These are phyloP conservation scores for Endoconidiophora polonica DNA, from an alignment of 2,329 filamentous ascomycete species.

Conservation along the genomic window DNA sequence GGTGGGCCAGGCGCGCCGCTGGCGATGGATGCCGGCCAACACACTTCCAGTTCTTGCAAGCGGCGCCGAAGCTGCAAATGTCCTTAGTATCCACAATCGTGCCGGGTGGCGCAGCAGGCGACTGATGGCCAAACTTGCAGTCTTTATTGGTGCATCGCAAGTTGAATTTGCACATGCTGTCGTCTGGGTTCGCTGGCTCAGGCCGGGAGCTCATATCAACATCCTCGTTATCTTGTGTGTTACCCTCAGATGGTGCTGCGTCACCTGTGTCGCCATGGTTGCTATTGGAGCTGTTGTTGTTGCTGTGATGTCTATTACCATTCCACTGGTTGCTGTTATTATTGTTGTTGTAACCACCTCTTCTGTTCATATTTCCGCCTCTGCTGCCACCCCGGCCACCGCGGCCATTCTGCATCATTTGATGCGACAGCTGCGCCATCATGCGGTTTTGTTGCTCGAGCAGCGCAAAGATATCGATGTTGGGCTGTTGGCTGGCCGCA, in stretches of 20 bases:
- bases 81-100: constrained; percentile 64
- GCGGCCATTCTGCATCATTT: constrained; percentile 30
- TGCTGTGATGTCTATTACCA: constrained; percentile 11
- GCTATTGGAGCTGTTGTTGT: constrained; percentile 17
- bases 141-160: constrained; percentile 73
- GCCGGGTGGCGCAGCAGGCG: constrained; percentile 68
- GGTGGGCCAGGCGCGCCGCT: constrained; percentile 59
- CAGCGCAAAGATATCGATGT: constrained; percentile 50
- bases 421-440: constrained; percentile 59
- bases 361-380: constrained; percentile 36
- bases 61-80: constrained; percentile 67
- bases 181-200: constrained; percentile 40
- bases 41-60: constrained; percentile 94
- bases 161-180: constrained; percentile 78
- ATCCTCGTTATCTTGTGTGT: constrained; percentile 33
- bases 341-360: constrained; percentile 24
- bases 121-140: constrained; percentile 89
- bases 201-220: constrained; percentile 43
- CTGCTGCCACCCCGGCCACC: constrained; percentile 31
- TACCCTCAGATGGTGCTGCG: constrained; percentile 20
- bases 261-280: constrained; percentile 20
- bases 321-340: constrained; percentile 19
- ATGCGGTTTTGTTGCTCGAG: constrained; percentile 76
- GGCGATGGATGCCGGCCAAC: constrained; percentile 84
- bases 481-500: constrained; percentile 20